phyloP scores from a whole-genome alignment of 805 yeast species.

The Kodamaea laetipori region DNA sequence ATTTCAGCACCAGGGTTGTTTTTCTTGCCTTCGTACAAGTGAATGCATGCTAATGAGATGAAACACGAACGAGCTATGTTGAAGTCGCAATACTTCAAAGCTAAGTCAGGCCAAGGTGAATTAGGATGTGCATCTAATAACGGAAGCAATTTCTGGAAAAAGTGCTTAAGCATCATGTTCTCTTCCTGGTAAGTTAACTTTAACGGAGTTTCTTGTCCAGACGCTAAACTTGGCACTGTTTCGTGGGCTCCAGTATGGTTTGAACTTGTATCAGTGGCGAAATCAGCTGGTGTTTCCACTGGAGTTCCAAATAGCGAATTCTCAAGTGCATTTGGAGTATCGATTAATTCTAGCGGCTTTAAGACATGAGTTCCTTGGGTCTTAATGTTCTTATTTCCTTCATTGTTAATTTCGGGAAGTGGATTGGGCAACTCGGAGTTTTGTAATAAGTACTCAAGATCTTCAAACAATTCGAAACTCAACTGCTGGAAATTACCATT shows the following conservation, averaged over 20 bases:
- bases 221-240: neutral
- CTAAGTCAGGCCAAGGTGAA: constrained; percentile 63
- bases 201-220: neutral
- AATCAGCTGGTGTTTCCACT: constrained; percentile 2
- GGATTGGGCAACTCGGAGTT: constrained; percentile 2
- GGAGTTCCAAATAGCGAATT: neutral
- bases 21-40: constrained; percentile 52
- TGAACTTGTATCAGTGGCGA: too few relatives aligned
- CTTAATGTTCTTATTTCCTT: neutral
- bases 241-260: neutral
- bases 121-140: constrained; percentile 61
- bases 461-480: constrained; percentile 28
- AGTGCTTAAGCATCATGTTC: constrained; percentile 56
- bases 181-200: constrained; percentile 48
- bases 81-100: constrained; percentile 57
- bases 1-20: neutral
- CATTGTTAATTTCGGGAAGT: neutral
- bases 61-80: constrained; percentile 61
- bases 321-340: neutral
- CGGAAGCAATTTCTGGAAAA: constrained; percentile 54
- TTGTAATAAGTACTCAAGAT: constrained; percentile 25
- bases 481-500: constrained; percentile 25
- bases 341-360: neutral
- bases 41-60: constrained; percentile 57
- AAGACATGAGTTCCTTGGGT: constrained; percentile 9